A percentile compares a stretch with the other conserved stretches of the same genome.
phyloP scores from a whole-genome alignment of 2,329 filamentous ascomycete genomes.

The Thielaviopsis euricoi region DNA sequence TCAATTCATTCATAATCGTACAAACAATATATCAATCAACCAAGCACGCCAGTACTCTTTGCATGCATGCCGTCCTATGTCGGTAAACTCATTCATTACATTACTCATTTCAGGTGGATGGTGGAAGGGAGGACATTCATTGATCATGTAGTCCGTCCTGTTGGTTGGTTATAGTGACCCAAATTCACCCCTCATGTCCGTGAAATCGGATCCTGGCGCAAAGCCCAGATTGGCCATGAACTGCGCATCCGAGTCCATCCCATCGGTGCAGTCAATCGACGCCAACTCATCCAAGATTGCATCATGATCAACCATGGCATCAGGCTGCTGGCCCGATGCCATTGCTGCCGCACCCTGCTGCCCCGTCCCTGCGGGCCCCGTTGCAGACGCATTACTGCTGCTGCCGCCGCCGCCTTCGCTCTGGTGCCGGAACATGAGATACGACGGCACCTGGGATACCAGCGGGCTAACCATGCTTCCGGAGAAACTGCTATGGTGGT shows the following conservation, averaged over 20 bases:
- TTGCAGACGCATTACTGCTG: not conserved
- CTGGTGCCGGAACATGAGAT: slow-evolving; percentile 4
- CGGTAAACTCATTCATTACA: too few relatives aligned
- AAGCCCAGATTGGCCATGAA: slow-evolving; percentile 54
- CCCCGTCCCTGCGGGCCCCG: not conserved
- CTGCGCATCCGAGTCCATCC: slow-evolving; percentile 38
- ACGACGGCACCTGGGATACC: slow-evolving; percentile 4
- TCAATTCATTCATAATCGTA: not conserved
- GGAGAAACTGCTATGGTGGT: not conserved
- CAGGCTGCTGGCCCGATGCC: not conserved
- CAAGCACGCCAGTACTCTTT: too few relatives aligned
- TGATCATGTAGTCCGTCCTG: not conserved
- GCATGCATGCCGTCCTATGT: too few relatives aligned
- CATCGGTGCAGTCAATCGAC: slow-evolving; percentile 31
- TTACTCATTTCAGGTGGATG: not conserved
- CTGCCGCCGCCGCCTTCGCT: not conserved
- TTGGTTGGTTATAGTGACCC: slow-evolving; percentile 15
- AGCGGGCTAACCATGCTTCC: slow-evolving; percentile 1
- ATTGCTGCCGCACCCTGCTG: not conserved
- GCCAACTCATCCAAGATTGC: slow-evolving; percentile 35
- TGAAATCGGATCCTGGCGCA: slow-evolving; percentile 42
- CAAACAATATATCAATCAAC: not conserved
- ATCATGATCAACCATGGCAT: slow-evolving; percentile 28
- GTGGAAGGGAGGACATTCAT: not conserved
- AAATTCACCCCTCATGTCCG: slow-evolving; percentile 31